These are phyloP conservation scores for Castanopsis chinensis DNA, from an alignment of 306 rosid genomes.

Conservation along the genomic window DNA sequence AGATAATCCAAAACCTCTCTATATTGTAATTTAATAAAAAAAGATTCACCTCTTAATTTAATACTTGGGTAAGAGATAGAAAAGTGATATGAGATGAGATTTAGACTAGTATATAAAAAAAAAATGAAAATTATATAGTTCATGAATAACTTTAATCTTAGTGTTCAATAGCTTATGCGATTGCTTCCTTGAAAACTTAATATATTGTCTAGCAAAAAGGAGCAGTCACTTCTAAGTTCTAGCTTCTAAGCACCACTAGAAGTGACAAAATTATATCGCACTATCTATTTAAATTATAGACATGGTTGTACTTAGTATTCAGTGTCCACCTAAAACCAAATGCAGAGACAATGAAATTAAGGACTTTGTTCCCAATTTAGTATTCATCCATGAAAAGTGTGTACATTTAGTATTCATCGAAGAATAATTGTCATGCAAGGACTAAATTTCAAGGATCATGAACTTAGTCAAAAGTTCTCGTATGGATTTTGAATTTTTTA, in stretches of 20 bases:
- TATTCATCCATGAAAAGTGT: background rate
- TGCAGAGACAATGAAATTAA: background rate
- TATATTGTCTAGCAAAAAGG: background rate
- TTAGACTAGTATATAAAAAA: too few relatives aligned
- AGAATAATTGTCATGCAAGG: too few relatives aligned
- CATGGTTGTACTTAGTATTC: background rate
- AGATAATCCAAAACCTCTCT: background rate
- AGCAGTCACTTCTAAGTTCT: background rate
- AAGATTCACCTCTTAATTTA: background rate
- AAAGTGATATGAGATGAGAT: too few relatives aligned
- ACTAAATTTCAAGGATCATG: too few relatives aligned
- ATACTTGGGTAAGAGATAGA: too few relatives aligned
- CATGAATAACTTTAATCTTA: too few relatives aligned
- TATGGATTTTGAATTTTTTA: too few relatives aligned
- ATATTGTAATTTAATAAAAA: background rate
- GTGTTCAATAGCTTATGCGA: too few relatives aligned
- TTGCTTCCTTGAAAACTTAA: background rate
- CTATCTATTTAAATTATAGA: background rate
- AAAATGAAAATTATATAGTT: too few relatives aligned
- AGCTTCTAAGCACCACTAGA: background rate
- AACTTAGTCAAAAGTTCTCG: too few relatives aligned
- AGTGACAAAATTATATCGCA: background rate
- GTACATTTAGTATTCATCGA: too few relatives aligned
- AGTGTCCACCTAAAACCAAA: background rate
- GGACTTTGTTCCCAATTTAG: background rate